Evolutionary conservation across 2,329 filamentous ascomycete genomes (phyloP).

Genomic region (Paecilomyces niveus): DNA sequence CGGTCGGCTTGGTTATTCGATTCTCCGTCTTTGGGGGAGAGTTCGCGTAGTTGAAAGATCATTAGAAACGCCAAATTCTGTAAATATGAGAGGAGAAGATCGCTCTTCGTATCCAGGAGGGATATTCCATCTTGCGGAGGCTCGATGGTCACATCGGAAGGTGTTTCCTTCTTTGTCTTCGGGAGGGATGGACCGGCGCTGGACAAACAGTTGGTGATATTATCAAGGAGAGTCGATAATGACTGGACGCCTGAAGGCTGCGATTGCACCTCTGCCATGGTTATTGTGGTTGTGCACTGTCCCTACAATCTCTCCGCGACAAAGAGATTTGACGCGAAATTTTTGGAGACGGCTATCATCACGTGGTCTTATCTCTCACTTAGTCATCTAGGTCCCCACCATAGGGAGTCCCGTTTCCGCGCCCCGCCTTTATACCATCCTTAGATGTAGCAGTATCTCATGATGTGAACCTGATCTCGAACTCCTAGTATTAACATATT

Average conservation of each 20-base stretch:
- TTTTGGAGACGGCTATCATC: conserved; percentile 6
- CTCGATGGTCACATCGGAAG: conserved; percentile 61
- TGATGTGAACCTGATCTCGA: too few relatives aligned
- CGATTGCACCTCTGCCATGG: conserved; percentile 12
- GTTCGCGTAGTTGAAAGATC: conserved; percentile 66
- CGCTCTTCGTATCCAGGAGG: conserved; percentile 90
- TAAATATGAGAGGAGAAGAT: conserved; percentile 91
- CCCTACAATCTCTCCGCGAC: background rate
- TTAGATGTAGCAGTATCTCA: too few relatives aligned
- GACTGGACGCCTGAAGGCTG: conserved; percentile 15
- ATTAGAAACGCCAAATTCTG: conserved; percentile 90
- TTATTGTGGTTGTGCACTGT: conserved; percentile 13
- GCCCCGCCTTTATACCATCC: background rate
- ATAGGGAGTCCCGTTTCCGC: background rate
- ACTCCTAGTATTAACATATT: too few relatives aligned
- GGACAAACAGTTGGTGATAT: conserved; percentile 26
- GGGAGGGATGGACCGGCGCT: conserved; percentile 30
- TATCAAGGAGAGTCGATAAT: conserved; percentile 26
- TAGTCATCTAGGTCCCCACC: background rate
- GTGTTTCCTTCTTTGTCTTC: conserved; percentile 17
- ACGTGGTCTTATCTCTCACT: background rate
- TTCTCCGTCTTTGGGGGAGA: conserved; percentile 20
- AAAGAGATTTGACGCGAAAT: conserved; percentile 9
- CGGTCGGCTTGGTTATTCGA: conserved; percentile 28
- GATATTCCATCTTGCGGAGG: conserved; percentile 85